Conservation (phyloP, 805 yeast genomes). For the Candida dajiaensis region DNA sequence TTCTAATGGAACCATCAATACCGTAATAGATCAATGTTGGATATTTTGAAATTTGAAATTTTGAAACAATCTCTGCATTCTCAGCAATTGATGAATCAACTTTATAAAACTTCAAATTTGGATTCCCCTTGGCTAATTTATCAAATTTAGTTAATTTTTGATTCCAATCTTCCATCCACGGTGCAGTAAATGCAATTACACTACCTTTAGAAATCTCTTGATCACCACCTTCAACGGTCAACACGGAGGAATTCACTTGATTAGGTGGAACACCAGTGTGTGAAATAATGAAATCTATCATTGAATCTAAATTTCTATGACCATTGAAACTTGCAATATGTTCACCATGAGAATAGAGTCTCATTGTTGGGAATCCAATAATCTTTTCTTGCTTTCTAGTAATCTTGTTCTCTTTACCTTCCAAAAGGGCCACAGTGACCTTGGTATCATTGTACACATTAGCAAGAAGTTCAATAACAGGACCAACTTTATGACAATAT, state of each 20-base stretch:
- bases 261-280: conserved; percentile 29
- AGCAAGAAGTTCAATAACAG: conserved; percentile 38
- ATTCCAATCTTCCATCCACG: conserved; percentile 31
- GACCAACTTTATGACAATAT: conserved; percentile 41
- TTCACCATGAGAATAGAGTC: conserved; percentile 38
- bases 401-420: conserved; percentile 28
- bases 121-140: conserved; percentile 21
- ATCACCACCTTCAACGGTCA: conserved; percentile 7
- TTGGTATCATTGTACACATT: conserved; percentile 34
- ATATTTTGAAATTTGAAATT: conserved; percentile 23
- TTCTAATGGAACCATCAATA: conserved; percentile 5
- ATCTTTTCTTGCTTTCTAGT: conserved; percentile 36
- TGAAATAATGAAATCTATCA: conserved; percentile 27
- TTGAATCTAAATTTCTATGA: conserved; percentile 26
- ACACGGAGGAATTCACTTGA: conserved; percentile 24
- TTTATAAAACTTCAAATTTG: conserved; percentile 23
- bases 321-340: conserved; percentile 33
- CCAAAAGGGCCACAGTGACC: conserved; percentile 30
- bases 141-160: conserved; percentile 28
- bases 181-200: conserved; percentile 29
- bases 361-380: conserved; percentile 42
- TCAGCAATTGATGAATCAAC: conserved; percentile 28
- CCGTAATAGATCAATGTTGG: conserved; percentile 27
- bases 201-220: conserved; percentile 16
- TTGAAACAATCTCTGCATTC: conserved; percentile 22